Base-by-base conservation (phyloP, 345 rosid genomes). In the Orychophragmus violaceus region DNA sequence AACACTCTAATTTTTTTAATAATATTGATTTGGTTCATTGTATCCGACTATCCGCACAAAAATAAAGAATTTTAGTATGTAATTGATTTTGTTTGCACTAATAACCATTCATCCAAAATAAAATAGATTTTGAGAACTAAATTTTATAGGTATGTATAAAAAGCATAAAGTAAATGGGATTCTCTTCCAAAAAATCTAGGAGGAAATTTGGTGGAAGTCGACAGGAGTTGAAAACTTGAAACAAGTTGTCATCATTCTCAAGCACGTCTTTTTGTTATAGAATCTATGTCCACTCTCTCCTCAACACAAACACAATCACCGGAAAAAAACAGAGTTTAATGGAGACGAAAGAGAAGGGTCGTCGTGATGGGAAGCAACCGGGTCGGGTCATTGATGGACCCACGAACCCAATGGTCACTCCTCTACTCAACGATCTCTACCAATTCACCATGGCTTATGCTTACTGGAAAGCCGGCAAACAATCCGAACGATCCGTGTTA, bases 371-470 rank as follows among this genome's bases (percentile, higher is more conserved):
- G 22, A 64, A 51, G 16, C 49, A 28, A 32, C 16, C 67, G 71
- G 81, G 82, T 79, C 78, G 80, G 82, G 80, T 53, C 9, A 12
- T 81, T 1, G 68, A 59, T 5, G 84, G 82, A 8, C 97, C 99
- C 28, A 87, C 97, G 3, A 94, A 94, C 75, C 95, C 97, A 14
- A 90, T 94, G 90, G 96, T 85, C 0, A 90, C 99, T 6, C 97
- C 99, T n/a, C 84, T 94, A 7, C 76, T 90, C 56, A 94, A 90
- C 46, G 99, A 94, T 84, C 97, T 86, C 45, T 94, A 90, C 72
- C 97, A 94, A 87, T 94, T 90, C 80, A 85, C 97, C 63, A 91
- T 94, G 97, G 89, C 97, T 37, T 94, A 88, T 52, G 96, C 99
- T 77, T 91, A 88, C 72, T 90, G 99, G 99, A 94, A 88, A 79